phyloP scores from a whole-genome alignment of 2,329 filamentous ascomycete genomes.

The Setomelanomma holmii region DNA sequence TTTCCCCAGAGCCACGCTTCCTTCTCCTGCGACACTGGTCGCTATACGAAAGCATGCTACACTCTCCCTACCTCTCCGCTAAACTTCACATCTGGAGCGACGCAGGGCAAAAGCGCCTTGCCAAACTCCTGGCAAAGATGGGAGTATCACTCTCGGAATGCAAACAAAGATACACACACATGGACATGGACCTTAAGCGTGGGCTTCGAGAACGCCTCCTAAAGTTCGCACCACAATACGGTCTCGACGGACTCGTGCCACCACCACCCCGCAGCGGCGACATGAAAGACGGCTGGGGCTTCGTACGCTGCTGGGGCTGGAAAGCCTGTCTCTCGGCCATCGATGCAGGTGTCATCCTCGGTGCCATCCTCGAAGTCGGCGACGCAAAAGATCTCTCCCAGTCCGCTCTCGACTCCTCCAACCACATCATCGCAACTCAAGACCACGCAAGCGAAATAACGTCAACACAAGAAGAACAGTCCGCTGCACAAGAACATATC shows the following conservation, averaged over 20 bases:
- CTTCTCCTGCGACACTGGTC: conserved; percentile 95
- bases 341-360: conserved; percentile 91
- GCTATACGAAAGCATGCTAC: conserved; percentile 97
- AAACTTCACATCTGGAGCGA: conserved; percentile 95
- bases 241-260: conserved; percentile 91
- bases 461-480: conserved; percentile 28
- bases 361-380: conserved; percentile 91
- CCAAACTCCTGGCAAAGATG: conserved; percentile 98
- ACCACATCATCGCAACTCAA: conserved; percentile 33
- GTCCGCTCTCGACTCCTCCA: conserved; percentile 40
- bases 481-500: conserved; percentile 53
- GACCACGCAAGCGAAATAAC: conserved; percentile 34
- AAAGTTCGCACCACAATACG: conserved; percentile 91
- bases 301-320: conserved; percentile 98
- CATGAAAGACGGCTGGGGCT: conserved; percentile 92
- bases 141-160: conserved; percentile 92
- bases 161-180: conserved; percentile 94
- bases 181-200: conserved; percentile 96
- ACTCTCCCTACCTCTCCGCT: conserved; percentile 92
- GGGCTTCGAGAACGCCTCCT: conserved; percentile 83
- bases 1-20: conserved; percentile 93
- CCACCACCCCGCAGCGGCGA: conserved; percentile 67
- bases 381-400: conserved; percentile 56
- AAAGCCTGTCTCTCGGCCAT: conserved; percentile 91
- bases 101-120: conserved; percentile 81